Percentiles rank a stretch among this genome's conserved stretches.
phyloP scores from a whole-genome alignment of 2,329 filamentous ascomycete genomes.

The Xylaria sp. region DNA sequence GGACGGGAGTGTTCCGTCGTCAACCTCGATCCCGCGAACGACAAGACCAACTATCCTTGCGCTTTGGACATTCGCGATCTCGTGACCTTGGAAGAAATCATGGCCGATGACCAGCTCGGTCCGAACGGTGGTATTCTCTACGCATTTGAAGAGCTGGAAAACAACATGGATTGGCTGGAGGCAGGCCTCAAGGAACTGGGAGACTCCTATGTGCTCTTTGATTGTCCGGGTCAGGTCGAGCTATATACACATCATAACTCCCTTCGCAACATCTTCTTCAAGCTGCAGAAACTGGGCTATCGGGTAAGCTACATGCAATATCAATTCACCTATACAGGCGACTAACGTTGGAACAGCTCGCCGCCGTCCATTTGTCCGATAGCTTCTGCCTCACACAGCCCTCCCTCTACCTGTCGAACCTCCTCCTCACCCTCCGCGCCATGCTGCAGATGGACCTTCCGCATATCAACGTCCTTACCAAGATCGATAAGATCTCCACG shows the following conservation, averaged over 20 bases:
- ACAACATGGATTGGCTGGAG: constrained; percentile 90
- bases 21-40: constrained; percentile 96
- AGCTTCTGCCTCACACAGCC: constrained; percentile 90
- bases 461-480: constrained; percentile 91
- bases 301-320: constrained; percentile 56
- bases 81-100: constrained; percentile 88
- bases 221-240: constrained; percentile 95
- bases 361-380: constrained; percentile 89
- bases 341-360: constrained; percentile 57
- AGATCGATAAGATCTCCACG: constrained; percentile 87
- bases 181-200: constrained; percentile 71
- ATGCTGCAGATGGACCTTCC: constrained; percentile 99
- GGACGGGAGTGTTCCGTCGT: constrained; percentile 91
- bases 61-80: constrained; percentile 87
- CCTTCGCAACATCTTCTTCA: constrained; percentile 84
- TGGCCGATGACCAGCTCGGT: constrained; percentile 83
- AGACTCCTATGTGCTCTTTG: constrained; percentile 91
- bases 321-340: background rate
- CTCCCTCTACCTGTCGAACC: constrained; percentile 88
- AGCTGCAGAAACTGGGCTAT: constrained; percentile 84
- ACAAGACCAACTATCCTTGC: constrained; percentile 80
- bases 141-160: constrained; percentile 88
- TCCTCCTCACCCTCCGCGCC: constrained; percentile 85
- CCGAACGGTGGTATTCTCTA: constrained; percentile 92
- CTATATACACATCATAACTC: constrained; percentile 94